These are phyloP conservation scores for Diaporthe sp. DNA, from an alignment of 2,329 filamentous ascomycete genomes.

Conservation along the genomic window DNA sequence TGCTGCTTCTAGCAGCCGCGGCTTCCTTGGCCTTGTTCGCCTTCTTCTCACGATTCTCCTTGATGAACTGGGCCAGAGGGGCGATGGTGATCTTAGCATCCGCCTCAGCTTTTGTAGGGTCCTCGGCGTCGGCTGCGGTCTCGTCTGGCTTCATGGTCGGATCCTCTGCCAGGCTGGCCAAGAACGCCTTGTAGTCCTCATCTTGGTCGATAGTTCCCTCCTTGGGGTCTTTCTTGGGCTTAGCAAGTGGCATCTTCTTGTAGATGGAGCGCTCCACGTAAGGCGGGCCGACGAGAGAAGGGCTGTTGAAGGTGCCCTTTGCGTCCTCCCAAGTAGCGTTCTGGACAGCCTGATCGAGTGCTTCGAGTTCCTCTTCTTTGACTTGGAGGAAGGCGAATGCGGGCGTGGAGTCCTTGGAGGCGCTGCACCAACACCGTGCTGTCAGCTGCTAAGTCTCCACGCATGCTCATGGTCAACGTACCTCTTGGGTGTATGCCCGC, in stretches of 20 bases:
- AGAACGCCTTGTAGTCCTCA: conserved; percentile 93
- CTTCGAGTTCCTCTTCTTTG: conserved; percentile 75
- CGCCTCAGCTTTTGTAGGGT: conserved; percentile 63
- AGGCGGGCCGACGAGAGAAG: conserved; percentile 83
- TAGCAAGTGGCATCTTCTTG: conserved; percentile 83
- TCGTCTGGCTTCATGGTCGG: conserved; percentile 64
- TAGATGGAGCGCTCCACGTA: conserved; percentile 86
- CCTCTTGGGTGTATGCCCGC: conserved; percentile 86
- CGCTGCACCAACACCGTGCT: conserved; percentile 60
- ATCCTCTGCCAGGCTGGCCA: conserved; percentile 84
- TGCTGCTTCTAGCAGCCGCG: conserved; percentile 67
- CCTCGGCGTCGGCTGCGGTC: conserved; percentile 60
- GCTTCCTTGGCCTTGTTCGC: conserved; percentile 77
- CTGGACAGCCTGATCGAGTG: conserved; percentile 80
- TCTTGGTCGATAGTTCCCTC: conserved; percentile 98
- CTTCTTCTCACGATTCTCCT: conserved; percentile 93
- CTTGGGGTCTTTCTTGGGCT: conserved; percentile 83
- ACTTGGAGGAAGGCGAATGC: conserved; percentile 88
- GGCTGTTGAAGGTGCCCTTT: conserved; percentile 79
- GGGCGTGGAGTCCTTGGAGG: conserved; percentile 87
- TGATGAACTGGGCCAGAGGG: conserved; percentile 76
- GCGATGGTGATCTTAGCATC: conserved; percentile 81
- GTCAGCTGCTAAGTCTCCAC: conserved; percentile 20
- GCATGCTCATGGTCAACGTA: conserved; percentile 58
- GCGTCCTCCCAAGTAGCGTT: conserved; percentile 83